These are phyloP conservation scores for Hericium rajendrae DNA, from an alignment of 768 basidiomycete species.

Conservation along the genomic window DNA sequence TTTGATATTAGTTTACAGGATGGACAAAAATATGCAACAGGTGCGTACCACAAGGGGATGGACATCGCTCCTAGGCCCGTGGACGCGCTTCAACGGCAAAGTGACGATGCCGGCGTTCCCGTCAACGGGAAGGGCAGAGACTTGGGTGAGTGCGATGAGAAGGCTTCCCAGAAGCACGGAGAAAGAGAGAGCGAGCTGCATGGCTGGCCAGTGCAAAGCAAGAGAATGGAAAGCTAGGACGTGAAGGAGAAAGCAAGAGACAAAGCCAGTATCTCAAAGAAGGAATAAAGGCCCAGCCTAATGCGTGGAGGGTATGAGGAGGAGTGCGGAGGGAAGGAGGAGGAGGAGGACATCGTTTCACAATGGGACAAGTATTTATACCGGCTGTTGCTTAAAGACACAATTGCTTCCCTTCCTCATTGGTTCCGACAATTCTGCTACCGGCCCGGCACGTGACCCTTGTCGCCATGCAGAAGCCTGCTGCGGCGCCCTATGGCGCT, in stretches of 20 bases:
- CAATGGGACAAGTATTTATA: not conserved
- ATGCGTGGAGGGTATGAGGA: not conserved
- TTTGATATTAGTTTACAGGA: too few relatives aligned
- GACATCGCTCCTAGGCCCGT: constrained; percentile 19
- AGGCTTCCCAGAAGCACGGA: constrained; percentile 44
- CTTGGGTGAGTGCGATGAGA: constrained; percentile 29
- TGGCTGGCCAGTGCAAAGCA: constrained; percentile 19
- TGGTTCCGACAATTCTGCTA: too few relatives aligned
- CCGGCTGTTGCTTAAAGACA: too few relatives aligned
- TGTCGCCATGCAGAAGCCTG: too few relatives aligned
- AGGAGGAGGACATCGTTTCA: not conserved
- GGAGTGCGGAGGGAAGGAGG: not conserved
- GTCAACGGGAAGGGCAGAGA: constrained; percentile 34
- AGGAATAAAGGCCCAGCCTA: not conserved
- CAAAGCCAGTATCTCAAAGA: not conserved
- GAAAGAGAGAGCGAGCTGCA: constrained; percentile 48
- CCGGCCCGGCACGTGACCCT: too few relatives aligned
- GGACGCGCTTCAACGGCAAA: constrained; percentile 31
- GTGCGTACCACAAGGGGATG: constrained; percentile 35
- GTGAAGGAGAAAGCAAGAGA: not conserved
- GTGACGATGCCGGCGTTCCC: constrained; percentile 27
- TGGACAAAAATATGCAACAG: too few relatives aligned
- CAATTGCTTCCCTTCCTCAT: too few relatives aligned
- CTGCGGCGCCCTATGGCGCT: too few relatives aligned
- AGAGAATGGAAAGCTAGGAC: not conserved